Conservation (phyloP, 2,329 filamentous ascomycete genomes). For the Acephala macrosclerotiorum region DNA sequence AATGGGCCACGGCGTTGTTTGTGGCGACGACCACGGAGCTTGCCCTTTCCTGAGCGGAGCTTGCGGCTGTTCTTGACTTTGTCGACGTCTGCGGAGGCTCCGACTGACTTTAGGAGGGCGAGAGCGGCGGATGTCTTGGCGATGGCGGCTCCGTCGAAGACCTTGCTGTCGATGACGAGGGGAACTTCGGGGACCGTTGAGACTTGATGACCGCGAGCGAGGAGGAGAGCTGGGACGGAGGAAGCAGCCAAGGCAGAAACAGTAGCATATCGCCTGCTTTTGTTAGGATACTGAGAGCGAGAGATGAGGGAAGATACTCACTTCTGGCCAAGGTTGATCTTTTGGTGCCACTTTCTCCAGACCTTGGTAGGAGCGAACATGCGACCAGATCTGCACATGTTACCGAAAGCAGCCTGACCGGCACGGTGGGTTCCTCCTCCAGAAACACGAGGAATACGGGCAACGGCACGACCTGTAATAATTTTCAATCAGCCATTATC, state of each 20-base stretch:
- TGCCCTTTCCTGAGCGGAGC: constrained; percentile 98
- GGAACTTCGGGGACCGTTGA: constrained; percentile 93
- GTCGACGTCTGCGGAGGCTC: constrained; percentile 87
- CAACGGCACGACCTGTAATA: constrained; percentile 88
- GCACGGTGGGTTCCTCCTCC: constrained; percentile 99
- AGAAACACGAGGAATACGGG: constrained; percentile 99
- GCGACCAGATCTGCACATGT: constrained; percentile 99
- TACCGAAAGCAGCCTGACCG: constrained; percentile 99
- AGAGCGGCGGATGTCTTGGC: constrained; percentile 90
- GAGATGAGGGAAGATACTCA: constrained; percentile 49
- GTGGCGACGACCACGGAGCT: constrained; percentile 95
- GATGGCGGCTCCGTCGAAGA: constrained; percentile 81
- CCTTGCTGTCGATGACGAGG: constrained; percentile 90
- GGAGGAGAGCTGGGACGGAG: constrained; percentile 90
- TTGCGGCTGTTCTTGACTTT: constrained; percentile 98
- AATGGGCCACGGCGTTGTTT: constrained; percentile 97
- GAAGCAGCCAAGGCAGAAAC: constrained; percentile 97
- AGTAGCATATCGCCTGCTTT: constrained; percentile 84
- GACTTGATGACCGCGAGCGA: constrained; percentile 97
- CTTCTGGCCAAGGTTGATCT: constrained; percentile 99
- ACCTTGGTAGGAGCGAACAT: constrained; percentile 99
- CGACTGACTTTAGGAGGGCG: constrained; percentile 86
- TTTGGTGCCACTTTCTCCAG: constrained; percentile 99
- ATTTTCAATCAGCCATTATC: constrained; percentile 35
- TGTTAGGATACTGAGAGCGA: constrained; percentile 42